Evolutionary conservation across 2,329 filamentous ascomycete species (phyloP).

Genomic region (Trematosphaeria pertusa): DNA sequence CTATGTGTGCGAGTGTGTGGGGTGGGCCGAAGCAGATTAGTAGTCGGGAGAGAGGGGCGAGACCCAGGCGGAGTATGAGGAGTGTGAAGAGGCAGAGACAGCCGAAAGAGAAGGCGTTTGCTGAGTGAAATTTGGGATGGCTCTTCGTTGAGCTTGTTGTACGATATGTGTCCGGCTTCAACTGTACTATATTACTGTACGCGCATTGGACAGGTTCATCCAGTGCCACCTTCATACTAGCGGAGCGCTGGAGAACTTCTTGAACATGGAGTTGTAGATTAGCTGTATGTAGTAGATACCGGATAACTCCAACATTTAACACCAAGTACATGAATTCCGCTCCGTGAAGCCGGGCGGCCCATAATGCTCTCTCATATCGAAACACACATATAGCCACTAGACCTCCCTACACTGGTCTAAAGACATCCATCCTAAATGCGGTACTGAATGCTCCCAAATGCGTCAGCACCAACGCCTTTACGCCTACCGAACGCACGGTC

Average conservation of each 20-base stretch:
- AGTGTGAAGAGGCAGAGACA: slow-evolving; percentile 44
- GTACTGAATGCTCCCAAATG: background rate
- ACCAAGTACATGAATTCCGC: background rate
- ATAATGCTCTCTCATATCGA: slow-evolving; percentile 3
- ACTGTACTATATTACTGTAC: too few relatives aligned
- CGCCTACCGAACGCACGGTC: background rate
- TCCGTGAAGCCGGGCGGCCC: too few relatives aligned
- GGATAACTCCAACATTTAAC: slow-evolving; percentile 7
- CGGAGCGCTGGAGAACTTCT: too few relatives aligned
- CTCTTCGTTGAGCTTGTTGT: too few relatives aligned
- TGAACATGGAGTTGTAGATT: slow-evolving; percentile 3
- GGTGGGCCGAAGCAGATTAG: slow-evolving; percentile 61
- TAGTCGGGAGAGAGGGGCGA: slow-evolving; percentile 56
- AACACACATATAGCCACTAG: background rate
- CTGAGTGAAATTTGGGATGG: too few relatives aligned
- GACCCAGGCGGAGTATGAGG: slow-evolving; percentile 76
- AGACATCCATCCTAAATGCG: slow-evolving; percentile 1
- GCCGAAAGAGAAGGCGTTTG: slow-evolving; percentile 15
- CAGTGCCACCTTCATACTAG: too few relatives aligned
- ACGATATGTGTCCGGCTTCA: too few relatives aligned
- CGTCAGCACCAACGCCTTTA: slow-evolving; percentile 6
- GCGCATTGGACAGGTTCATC: too few relatives aligned
- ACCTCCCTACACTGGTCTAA: background rate
- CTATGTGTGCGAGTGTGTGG: slow-evolving; percentile 75
- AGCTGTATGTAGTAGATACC: slow-evolving; percentile 6